Conservation (phyloP, 2,329 filamentous ascomycete species). For the Arthrinium phaeospermum region DNA sequence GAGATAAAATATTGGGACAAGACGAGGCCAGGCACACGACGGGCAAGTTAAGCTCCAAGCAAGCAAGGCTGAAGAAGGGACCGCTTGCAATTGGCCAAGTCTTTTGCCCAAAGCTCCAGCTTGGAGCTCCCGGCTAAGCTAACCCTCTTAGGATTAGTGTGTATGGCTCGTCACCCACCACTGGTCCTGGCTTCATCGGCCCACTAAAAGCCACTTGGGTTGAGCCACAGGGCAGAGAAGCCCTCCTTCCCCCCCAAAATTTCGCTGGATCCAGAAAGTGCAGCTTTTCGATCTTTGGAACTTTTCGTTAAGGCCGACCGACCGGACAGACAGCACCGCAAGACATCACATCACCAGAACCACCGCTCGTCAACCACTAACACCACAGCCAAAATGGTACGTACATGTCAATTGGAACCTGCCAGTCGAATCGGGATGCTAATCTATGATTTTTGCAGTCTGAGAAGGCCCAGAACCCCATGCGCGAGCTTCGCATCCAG, state of each 20-base stretch:
- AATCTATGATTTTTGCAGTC: conserved; percentile 54
- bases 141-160: not conserved
- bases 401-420: not conserved
- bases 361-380: conserved; percentile 45
- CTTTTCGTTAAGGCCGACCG: conserved; percentile 6
- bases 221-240: conserved; percentile 18
- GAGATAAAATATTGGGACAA: conserved; percentile 22
- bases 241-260: conserved; percentile 30
- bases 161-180: not conserved
- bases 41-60: not conserved
- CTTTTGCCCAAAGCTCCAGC: conserved; percentile 32
- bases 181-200: not conserved
- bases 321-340: conserved; percentile 14
- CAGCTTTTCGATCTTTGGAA: conserved; percentile 12
- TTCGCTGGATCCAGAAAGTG: conserved; percentile 10
- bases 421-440: conserved; percentile 29
- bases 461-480: conserved; percentile 95
- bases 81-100: conserved; percentile 5
- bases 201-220: conserved; percentile 10
- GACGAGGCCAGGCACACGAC: conserved; percentile 18
- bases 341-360: conserved; percentile 13
- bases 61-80: conserved; percentile 18
- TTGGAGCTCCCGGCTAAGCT: conserved; percentile 27
- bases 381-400: conserved; percentile 27
- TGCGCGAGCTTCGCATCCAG: conserved; percentile 93